phyloP scores from a whole-genome alignment of 192 early-diverging fungal species.

The Coemansia sp. region DNA sequence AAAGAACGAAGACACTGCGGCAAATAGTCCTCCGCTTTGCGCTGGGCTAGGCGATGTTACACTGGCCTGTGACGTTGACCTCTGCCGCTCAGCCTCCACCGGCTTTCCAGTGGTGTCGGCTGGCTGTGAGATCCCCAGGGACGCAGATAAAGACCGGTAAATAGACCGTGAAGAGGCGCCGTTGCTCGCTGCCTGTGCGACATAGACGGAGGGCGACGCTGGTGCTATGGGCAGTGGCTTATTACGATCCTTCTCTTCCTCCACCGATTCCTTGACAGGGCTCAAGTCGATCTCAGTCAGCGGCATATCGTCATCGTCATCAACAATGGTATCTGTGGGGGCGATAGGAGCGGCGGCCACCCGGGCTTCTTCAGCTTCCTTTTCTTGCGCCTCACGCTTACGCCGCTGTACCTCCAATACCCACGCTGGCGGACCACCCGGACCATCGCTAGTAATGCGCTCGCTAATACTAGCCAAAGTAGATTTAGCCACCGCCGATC shows the following conservation, averaged over 20 bases:
- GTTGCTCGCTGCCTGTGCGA: background rate
- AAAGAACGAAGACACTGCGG: constrained; percentile 56
- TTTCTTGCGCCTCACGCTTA: constrained; percentile 42
- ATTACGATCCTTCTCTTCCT: background rate
- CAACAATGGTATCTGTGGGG: background rate
- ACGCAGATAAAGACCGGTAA: constrained; percentile 55
- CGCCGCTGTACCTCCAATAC: constrained; percentile 54
- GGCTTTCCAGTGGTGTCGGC: background rate
- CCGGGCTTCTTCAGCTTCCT: constrained; percentile 16
- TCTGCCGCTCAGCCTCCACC: constrained; percentile 21
- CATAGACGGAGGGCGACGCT: background rate
- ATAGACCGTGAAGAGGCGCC: constrained; percentile 31
- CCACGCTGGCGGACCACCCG: constrained; percentile 33
- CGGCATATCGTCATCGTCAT: constrained; percentile 31
- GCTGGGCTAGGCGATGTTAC: constrained; percentile 9
- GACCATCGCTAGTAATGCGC: constrained; percentile 12
- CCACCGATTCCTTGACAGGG: background rate
- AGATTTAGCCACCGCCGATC: constrained; percentile 12
- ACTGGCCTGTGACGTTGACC: constrained; percentile 39
- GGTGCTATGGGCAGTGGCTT: constrained; percentile 11
- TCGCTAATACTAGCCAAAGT: constrained; percentile 50
- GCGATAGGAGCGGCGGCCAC: background rate
- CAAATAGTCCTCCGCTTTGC: constrained; percentile 39
- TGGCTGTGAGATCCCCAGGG: constrained; percentile 43
- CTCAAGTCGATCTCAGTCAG: constrained; percentile 25